These are phyloP conservation scores for Paramecium octaurelia DNA, from an alignment of 73 alveolate genomes.

Conservation along the genomic window DNA sequence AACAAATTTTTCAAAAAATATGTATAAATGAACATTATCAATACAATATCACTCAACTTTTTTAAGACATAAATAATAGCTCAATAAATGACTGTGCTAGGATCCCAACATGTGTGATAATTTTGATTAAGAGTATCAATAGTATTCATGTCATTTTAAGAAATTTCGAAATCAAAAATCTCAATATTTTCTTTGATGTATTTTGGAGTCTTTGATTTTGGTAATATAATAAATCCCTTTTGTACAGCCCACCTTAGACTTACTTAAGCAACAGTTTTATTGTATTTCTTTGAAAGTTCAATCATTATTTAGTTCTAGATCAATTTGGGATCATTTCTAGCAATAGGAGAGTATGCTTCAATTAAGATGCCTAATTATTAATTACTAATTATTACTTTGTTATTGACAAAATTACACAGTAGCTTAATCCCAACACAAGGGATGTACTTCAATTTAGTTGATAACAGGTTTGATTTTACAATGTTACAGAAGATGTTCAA, in stretches of 20 bases:
- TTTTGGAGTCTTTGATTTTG: constrained; percentile 75
- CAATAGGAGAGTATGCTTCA: constrained; percentile 89
- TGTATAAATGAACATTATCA: neutral
- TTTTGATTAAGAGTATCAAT: constrained; percentile 56
- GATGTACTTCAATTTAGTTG: constrained; percentile 86
- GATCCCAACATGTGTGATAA: constrained; percentile 51
- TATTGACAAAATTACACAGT: constrained; percentile 75
- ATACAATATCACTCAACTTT: neutral
- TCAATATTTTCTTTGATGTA: constrained; percentile 77
- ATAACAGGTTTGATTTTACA: constrained; percentile 80
- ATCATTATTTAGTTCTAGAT: constrained; percentile 60
- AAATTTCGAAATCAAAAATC: constrained; percentile 71
- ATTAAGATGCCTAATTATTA: constrained; percentile 59
- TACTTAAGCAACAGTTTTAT: constrained; percentile 72
- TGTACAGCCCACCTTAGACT: constrained; percentile 81
- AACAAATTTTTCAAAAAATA: neutral
- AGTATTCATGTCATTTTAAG: constrained; percentile 67
- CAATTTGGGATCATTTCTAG: constrained; percentile 74
- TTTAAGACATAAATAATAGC: neutral
- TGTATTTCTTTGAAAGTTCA: constrained; percentile 67
- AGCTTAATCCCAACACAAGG: constrained; percentile 77
- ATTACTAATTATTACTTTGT: neutral
- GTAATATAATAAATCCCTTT: constrained; percentile 76
- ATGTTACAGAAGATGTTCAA: constrained; percentile 71
- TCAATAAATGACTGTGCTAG: constrained; percentile 57